A percentile compares a stretch with the other conserved stretches of the same genome.
Conservation (phyloP, 1,284 basidiomycete genomes). For the Xerocomus nothofagi region DNA sequence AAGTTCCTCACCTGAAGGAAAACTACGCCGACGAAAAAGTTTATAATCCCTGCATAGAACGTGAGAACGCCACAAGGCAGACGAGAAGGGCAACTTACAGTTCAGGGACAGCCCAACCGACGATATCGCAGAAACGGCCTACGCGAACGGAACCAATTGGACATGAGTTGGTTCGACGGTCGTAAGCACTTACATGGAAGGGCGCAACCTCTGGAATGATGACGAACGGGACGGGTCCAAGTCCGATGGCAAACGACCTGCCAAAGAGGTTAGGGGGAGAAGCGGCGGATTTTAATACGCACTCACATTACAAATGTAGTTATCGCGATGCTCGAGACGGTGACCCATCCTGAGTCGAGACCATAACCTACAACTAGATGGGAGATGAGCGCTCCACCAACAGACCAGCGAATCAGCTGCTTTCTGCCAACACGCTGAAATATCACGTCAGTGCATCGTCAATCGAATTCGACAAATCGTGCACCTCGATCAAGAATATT, state of each 20-base stretch:
- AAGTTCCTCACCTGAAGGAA: conserved; percentile 83
- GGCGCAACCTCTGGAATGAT: conserved; percentile 93
- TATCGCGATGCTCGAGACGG: conserved; percentile 75
- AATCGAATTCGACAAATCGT: background rate
- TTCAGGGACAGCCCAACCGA: conserved; percentile 83
- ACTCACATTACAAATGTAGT: conserved; percentile 80
- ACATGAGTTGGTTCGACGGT: background rate
- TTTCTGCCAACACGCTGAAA: conserved; percentile 66
- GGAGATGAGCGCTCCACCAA: conserved; percentile 63
- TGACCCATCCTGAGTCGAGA: conserved; percentile 59
- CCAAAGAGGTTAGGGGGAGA: conserved; percentile 2
- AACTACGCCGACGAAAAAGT: conserved; percentile 78
- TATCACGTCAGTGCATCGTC: background rate
- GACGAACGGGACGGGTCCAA: conserved; percentile 93
- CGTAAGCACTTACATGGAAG: conserved; percentile 51
- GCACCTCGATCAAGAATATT: conserved; percentile 80
- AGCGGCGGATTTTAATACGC: background rate
- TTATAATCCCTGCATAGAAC: conserved; percentile 63
- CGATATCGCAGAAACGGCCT: conserved; percentile 85
- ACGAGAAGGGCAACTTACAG: conserved; percentile 48
- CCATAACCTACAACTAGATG: conserved; percentile 72
- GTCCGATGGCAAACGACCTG: conserved; percentile 84
- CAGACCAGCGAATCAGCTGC: conserved; percentile 56
- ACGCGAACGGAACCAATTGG: background rate
- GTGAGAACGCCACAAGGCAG: background rate